A percentile compares a stretch with the other conserved stretches of the same genome.
Conservation (phyloP, 1,284 basidiomycete species). For the Cryptococcus sp. region DNA sequence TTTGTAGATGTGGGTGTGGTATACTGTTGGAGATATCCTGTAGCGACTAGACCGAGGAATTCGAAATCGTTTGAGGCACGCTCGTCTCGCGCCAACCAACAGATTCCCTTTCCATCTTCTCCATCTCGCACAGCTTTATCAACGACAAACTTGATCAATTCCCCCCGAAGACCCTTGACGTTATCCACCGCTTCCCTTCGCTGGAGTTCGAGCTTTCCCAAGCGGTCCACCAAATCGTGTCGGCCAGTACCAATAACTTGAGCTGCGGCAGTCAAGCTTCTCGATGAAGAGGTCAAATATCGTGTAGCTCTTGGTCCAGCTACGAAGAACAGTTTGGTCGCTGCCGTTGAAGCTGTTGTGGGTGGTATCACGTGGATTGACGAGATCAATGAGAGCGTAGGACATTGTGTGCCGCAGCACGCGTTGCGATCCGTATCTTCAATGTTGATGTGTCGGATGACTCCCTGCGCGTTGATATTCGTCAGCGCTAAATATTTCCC, state of each 20-base stretch:
- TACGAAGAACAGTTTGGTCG: constrained; percentile 75
- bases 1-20: neutral
- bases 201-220: constrained; percentile 57
- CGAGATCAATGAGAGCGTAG: constrained; percentile 40
- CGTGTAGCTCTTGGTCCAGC: constrained; percentile 71
- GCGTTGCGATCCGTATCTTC: constrained; percentile 76
- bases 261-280: constrained; percentile 60
- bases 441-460: constrained; percentile 77
- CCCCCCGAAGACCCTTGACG: constrained; percentile 64
- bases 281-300: constrained; percentile 63
- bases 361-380: constrained; percentile 52
- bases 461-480: constrained; percentile 55
- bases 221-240: constrained; percentile 66
- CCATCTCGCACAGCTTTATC: constrained; percentile 53
- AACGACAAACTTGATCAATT: constrained; percentile 64
- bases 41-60: constrained; percentile 19
- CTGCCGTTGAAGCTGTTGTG: constrained; percentile 58
- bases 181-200: constrained; percentile 64
- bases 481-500: neutral
- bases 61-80: constrained; percentile 38
- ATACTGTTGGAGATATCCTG: neutral
- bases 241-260: constrained; percentile 58
- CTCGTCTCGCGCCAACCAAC: constrained; percentile 11
- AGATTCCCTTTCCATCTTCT: neutral
- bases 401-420: constrained; percentile 79